Evolutionary conservation across 495 filamentous ascomycete genomes (phyloP), one percentile per base, ranked within the genome.

Genomic region (Penicillium alfredii): DNA sequence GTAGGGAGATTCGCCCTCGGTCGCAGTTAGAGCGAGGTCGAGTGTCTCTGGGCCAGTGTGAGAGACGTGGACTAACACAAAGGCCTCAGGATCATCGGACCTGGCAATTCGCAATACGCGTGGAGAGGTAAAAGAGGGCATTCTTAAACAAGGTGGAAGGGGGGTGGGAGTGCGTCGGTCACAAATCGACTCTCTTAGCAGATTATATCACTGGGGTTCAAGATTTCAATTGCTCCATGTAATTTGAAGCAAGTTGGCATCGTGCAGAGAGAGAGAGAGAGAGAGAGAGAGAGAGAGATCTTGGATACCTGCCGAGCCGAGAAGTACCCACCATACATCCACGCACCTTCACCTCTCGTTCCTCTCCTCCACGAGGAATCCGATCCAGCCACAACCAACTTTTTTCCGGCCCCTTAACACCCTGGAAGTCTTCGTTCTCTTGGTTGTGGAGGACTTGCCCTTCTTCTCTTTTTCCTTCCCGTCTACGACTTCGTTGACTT

Each of bases 1-100:
- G 53, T 80, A 89, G 5, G 80, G 77, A 28, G 59, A 61, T 23
- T 73, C 69, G 23, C 77, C 75, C 49, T 89, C 82, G n/a, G 83
- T 86, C 1, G 76, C 82, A 32, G 74, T 61, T 20, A 89, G 60
- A 32, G 72, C 75, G 32, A 86, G 39, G 44, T 85, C 79, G 7
- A 85, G 56, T 0, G 56, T 44, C 4, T 58, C 61, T 11, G 65
- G 49, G 8, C 72, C 73, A 6, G 61, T 52, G n/a, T 58, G 55
- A 1, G 53, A 50, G 21, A 81, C 66, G 44, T 81, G 66, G 14
- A 84, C 46, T 4, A 88, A 67, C 3, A 84, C 64, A 54, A 71
- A 79, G 4, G 63, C 49, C 6, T 62, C 59, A 4, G 69, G 63
- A 17, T 70, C 47, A 38, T 78, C 75, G 12, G 66, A 70, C 38